Base-by-base conservation (phyloP, 306 rosid species). In the Urtica urens region DNA sequence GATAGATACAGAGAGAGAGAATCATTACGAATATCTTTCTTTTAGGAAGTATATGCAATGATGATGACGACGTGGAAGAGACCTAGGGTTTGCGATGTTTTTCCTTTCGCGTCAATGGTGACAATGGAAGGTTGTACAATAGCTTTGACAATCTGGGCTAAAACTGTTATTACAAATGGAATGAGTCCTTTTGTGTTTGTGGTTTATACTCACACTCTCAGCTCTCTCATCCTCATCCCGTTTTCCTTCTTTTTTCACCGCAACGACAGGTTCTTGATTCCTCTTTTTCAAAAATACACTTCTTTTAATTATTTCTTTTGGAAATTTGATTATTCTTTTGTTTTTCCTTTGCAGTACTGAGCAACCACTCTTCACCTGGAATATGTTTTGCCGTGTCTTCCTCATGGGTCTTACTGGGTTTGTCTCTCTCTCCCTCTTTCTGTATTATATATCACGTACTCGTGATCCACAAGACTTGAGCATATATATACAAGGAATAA, bases 341-440 rank as follows among this genome's bases (percentile, higher is more conserved):
- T 19, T 21, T 52, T n/a, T 23, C 39, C 10, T n/a, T 35, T 59
- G 46, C 58, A 76, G 77, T 64, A 59, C 48, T 56, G 69, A 75
- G 59, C 43, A 21, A 37, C 64, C 80, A 60, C 7, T 72, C 60
- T 71, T 80, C 59, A 72, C 70, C 62, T 63, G 69, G 27, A 46
- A 73, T 62, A 67, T 80, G 62, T 68, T 87, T 44, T 25, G 65
- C 58, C 54, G 83, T 28, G 58, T 81, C 70, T 60, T 80, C 85
- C 49, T 80, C 27, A 51, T 87, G 43, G 87, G 93, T 46, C 62
- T 87, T n/a, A 77, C 69, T 17, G 96, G 93, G 94, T 85, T 59
- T 15, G 69, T 42, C 4, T 35, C 4, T 35, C 4, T 35, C 4
- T 35, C 39, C 14, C 39, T 35, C 39, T 35, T 15, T 35, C 39